These are phyloP conservation scores for Suillus cothurnatus DNA, from an alignment of 768 basidiomycete species.

Conservation along the genomic window DNA sequence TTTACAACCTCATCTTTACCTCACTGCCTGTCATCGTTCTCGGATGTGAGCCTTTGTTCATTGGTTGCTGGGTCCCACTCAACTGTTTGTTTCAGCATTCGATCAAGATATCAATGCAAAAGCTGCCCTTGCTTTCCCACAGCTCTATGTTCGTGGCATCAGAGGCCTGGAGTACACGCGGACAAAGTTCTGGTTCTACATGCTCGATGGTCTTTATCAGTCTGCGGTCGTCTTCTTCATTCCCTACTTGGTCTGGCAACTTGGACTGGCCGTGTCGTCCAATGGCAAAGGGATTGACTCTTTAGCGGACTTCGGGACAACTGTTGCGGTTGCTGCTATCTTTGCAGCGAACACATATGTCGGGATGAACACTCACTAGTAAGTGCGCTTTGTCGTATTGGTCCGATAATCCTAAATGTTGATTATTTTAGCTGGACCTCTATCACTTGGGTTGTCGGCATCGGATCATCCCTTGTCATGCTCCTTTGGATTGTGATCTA, in stretches of 20 bases:
- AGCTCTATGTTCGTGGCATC: conserved; percentile 95
- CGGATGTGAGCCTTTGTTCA: conserved; percentile 59
- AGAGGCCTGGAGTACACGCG: conserved; percentile 93
- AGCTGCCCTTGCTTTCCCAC: conserved; percentile 89
- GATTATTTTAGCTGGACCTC: conserved; percentile 65
- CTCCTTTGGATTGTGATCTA: conserved; percentile 88
- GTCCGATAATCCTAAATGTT: conserved; percentile 9
- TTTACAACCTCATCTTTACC: conserved; percentile 93
- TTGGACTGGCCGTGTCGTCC: conserved; percentile 69
- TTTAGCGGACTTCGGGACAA: conserved; percentile 89
- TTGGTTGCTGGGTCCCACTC: neutral
- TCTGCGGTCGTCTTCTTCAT: conserved; percentile 86
- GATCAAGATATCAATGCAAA: conserved; percentile 94
- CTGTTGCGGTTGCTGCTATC: conserved; percentile 85
- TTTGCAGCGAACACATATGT: conserved; percentile 89
- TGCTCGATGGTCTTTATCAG: conserved; percentile 94
- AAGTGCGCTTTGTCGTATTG: conserved; percentile 39
- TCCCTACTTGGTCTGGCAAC: conserved; percentile 73
- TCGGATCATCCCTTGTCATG: conserved; percentile 82
- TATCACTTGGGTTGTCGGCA: conserved; percentile 80
- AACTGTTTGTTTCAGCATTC: conserved; percentile 52
- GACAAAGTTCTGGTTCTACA: conserved; percentile 91
- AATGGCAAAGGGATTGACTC: conserved; percentile 80
- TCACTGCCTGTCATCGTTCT: conserved; percentile 89
- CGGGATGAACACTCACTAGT: conserved; percentile 89